Evolutionary conservation across 331 rosid species (phyloP).

Genomic region (Malus hybrid): DNA sequence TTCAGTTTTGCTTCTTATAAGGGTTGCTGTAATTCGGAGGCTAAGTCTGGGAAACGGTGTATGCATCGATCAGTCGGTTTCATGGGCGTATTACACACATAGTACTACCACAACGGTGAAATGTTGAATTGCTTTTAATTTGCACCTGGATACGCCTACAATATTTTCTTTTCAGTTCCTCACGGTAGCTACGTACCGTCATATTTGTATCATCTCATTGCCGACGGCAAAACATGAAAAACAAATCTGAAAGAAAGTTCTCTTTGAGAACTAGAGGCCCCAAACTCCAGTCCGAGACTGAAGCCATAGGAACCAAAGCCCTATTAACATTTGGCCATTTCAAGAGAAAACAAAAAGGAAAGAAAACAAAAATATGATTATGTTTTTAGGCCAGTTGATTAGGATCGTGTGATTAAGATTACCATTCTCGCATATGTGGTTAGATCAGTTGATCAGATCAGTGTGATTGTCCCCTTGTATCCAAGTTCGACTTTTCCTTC

Average conservation of each 20-base stretch:
- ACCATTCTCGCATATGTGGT: no score
- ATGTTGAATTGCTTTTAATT: neutral
- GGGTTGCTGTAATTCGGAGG: neutral
- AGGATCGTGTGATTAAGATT: no score
- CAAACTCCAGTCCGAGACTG: no score
- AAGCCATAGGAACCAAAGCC: neutral
- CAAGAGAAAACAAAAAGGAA: neutral
- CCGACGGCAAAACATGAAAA: neutral
- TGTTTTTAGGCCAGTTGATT: no score
- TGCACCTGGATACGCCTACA: neutral
- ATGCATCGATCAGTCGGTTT: neutral
- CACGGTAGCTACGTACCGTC: neutral
- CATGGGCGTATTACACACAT: neutral
- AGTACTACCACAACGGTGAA: neutral
- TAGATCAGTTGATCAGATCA: no score
- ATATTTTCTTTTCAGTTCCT: neutral
- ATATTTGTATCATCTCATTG: neutral
- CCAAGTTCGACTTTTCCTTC: no score
- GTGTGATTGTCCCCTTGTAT: no score
- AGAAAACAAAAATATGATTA: no score
- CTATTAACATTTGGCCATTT: neutral
- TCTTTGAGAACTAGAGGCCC: neutral
- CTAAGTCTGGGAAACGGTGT: neutral
- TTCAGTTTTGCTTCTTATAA: neutral
- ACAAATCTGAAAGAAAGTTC: neutral